phyloP scores from a whole-genome alignment of 257 asterid genomes.

The Capsicum pubescens region DNA sequence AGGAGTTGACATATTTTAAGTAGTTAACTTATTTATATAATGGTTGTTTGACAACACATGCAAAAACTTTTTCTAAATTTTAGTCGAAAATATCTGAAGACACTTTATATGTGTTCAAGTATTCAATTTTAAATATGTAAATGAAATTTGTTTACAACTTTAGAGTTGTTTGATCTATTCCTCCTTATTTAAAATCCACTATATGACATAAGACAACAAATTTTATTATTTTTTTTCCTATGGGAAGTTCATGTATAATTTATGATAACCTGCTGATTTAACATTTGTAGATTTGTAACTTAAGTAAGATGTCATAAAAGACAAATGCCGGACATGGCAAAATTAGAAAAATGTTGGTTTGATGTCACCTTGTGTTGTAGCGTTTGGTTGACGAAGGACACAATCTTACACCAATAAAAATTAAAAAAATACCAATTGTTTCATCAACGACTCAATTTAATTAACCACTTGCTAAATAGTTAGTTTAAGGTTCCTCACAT shows the following conservation, averaged over 20 bases:
- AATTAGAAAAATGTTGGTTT: neutral
- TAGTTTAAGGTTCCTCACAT: neutral
- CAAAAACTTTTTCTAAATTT: no score
- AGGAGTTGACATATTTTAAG: neutral
- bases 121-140: neutral
- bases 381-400: conserved; percentile 25
- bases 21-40: neutral
- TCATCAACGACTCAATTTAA: neutral
- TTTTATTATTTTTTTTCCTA: no score
- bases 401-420: neutral
- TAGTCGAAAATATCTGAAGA: no score
- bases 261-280: neutral
- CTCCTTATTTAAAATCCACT: neutral
- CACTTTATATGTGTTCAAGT: no score
- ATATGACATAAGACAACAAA: neutral
- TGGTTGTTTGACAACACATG: no score
- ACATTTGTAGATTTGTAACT: neutral
- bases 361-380: conserved; percentile 21
- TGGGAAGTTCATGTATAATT: neutral
- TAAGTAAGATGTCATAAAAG: conserved; percentile 11
- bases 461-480: neutral
- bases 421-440: neutral
- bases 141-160: neutral
- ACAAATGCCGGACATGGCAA: conserved; percentile 24
- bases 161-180: neutral